These are phyloP conservation scores for Gaertneriomyces sp. DNA, from an alignment of 192 early-diverging fungal species.

Conservation along the genomic window DNA sequence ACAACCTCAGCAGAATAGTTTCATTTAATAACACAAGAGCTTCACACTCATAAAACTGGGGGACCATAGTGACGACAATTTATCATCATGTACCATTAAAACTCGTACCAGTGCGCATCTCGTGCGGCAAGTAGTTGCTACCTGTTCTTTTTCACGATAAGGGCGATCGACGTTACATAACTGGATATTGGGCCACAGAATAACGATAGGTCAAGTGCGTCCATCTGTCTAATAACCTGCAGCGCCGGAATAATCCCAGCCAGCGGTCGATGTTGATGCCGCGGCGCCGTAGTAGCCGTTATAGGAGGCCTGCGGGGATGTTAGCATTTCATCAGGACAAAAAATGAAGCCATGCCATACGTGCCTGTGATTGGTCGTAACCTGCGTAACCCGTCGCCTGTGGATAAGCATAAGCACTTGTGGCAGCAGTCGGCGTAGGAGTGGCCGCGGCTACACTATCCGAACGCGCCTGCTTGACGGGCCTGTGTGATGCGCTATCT, in stretches of 20 bases:
- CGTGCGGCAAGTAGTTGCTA: too few relatives aligned
- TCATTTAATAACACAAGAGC: too few relatives aligned
- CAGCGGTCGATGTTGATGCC: background rate
- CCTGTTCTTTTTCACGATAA: too few relatives aligned
- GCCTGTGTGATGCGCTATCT: conserved; percentile 3
- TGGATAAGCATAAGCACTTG: conserved; percentile 2
- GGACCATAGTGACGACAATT: too few relatives aligned
- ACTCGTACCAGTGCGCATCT: too few relatives aligned
- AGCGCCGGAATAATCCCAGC: conserved; percentile 23
- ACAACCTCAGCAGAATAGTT: too few relatives aligned
- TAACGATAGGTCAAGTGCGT: background rate
- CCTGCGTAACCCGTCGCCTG: background rate
- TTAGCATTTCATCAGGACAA: background rate
- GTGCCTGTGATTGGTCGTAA: background rate
- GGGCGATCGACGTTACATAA: too few relatives aligned
- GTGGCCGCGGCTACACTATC: background rate
- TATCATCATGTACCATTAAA: too few relatives aligned
- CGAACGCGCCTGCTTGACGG: conserved; percentile 13
- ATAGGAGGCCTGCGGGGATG: conserved; percentile 10
- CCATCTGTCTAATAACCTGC: conserved; percentile 5
- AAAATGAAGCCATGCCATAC: background rate
- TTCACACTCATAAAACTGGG: too few relatives aligned
- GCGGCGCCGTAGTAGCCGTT: conserved; percentile 15
- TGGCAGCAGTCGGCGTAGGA: background rate
- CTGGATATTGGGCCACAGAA: too few relatives aligned